Conservation (phyloP, 164 flowering plant genomes). For the Pachysandra terminalis region DNA sequence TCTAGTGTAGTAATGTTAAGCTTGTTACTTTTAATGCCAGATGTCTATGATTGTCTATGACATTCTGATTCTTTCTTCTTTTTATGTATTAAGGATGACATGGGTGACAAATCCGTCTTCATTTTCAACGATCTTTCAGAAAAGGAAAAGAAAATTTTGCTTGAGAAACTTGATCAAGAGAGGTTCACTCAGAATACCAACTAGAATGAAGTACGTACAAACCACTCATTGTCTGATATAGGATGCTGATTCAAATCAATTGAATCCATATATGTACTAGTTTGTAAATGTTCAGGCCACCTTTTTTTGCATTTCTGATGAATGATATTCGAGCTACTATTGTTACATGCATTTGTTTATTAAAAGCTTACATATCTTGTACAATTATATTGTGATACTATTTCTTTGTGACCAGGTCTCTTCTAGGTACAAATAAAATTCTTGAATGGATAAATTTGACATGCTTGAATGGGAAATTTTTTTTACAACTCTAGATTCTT, state of each 20-base stretch:
- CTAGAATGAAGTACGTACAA: background rate
- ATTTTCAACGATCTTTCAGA: conserved; percentile 73
- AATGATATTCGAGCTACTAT: background rate
- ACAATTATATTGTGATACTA: background rate
- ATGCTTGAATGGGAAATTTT: background rate
- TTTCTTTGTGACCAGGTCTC: background rate
- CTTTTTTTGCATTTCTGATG: no score
- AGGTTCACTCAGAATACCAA: conserved; percentile 17
- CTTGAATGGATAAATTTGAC: background rate
- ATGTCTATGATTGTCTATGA: background rate
- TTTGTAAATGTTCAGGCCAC: background rate
- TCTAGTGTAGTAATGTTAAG: background rate
- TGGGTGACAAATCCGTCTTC: conserved; percentile 89
- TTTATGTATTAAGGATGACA: conserved; percentile 69
- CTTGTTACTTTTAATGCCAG: background rate
- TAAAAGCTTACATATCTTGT: background rate
- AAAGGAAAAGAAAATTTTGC: conserved; percentile 58
- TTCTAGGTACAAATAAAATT: no score
- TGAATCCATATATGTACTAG: background rate
- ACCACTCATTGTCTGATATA: background rate
- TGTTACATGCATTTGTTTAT: background rate
- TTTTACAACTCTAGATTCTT: background rate
- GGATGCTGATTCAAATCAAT: background rate
- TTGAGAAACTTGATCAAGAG: conserved; percentile 58
- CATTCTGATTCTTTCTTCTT: conserved; percentile 9